Evolutionary conservation across 176 grass and related monocot species (phyloP), one percentile per base, ranked within the genome.

Genomic region (Miscanthus lutarioriparius): DNA sequence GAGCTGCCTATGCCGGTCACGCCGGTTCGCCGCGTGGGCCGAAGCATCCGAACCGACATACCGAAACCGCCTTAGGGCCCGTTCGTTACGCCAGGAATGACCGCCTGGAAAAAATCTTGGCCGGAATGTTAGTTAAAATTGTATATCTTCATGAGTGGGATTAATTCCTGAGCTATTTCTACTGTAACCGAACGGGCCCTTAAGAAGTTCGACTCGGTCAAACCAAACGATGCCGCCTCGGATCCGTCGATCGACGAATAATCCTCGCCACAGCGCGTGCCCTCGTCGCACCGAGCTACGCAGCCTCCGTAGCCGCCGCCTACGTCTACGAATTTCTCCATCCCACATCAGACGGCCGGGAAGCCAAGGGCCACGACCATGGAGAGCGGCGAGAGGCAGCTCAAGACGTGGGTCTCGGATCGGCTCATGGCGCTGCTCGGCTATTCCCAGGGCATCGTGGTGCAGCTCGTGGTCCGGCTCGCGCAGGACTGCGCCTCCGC

Each of bases 331-430:
- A n/a, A 10, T 22, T 19, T 35, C 6, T 35, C 19, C 27, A 38
- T 51, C 79, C 22, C 79, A 56, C 36, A 26, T 40, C 67, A n/a
- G n/a, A n/a, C n/a, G n/a, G n/a, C n/a, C 3, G 33, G 47, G 49
- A 53, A 53, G 49, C 49, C 44, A 47, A 47, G 44, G 3, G 70
- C 70, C 70, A 48, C 44, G 75, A 17, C 75, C 25, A 26, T 48
- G 28, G 78, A 81, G 41, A 17, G 38, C 70, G 66, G 53, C 74
- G 68, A 84, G 23, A 15, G 61, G 47, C 45, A 45, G 37, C 70
- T 89, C 70, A 89, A 80, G 61, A 80, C 87, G 76, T 79, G 82
- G 82, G 76, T 89, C 27, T 89, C 87, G 22, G 87, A 89, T 70
- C 76, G 76, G 19, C 76, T 85, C 47, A 84, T 80, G 27, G 76